Evolutionary conservation across 2,329 filamentous ascomycete species (phyloP).

Genomic region (Cephalotrichum gorgonifer): DNA sequence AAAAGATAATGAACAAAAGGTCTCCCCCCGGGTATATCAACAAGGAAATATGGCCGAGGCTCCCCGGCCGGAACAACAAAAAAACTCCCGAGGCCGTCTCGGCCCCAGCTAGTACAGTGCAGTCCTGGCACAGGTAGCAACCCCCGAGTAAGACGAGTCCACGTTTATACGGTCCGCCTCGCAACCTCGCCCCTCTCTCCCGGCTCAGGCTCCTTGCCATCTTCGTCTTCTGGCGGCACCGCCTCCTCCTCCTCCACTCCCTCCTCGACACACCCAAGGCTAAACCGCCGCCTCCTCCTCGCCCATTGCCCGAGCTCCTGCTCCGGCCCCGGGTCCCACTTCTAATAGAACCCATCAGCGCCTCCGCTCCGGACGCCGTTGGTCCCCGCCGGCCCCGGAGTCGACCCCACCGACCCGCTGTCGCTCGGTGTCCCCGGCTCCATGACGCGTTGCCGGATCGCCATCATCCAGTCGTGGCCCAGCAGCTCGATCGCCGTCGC

Average conservation of each 20-base stretch:
- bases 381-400: background rate
- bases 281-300: background rate
- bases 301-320: background rate
- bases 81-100: too few relatives aligned
- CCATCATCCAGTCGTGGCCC: slow-evolving; percentile 84
- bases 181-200: too few relatives aligned
- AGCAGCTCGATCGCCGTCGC: slow-evolving; percentile 79
- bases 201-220: too few relatives aligned
- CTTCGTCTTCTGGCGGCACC: too few relatives aligned
- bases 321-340: background rate
- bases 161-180: too few relatives aligned
- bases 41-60: too few relatives aligned
- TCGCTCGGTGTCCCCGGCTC: slow-evolving; percentile 56
- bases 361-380: background rate
- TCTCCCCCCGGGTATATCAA: too few relatives aligned
- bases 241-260: background rate
- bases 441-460: slow-evolving; percentile 53
- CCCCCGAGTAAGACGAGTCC: too few relatives aligned
- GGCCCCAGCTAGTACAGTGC: too few relatives aligned
- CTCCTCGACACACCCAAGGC: background rate
- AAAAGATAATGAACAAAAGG: too few relatives aligned
- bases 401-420: slow-evolving; percentile 24
- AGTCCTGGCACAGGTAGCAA: too few relatives aligned
- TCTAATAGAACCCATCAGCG: slow-evolving; percentile 4
- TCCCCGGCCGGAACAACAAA: too few relatives aligned